Conservation (phyloP, 78 protist species). For the Neovahlkampfia damariscottae region DNA sequence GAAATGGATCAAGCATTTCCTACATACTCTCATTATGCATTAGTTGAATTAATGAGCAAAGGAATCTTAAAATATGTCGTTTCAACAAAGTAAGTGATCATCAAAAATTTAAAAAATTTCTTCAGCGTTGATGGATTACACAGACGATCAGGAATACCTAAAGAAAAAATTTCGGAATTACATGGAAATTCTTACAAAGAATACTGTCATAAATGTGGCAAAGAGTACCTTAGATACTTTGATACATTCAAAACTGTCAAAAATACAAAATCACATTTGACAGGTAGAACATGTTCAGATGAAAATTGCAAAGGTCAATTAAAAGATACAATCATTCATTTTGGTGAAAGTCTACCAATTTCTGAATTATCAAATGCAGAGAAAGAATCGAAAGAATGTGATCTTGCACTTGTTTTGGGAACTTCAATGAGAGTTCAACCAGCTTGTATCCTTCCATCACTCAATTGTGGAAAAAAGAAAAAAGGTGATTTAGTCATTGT, state of each 20-base stretch:
- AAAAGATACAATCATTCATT: constrained; percentile 7
- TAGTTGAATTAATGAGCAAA: neutral
- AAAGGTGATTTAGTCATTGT: no score
- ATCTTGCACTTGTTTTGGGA: constrained; percentile 1
- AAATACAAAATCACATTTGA: neutral
- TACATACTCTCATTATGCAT: neutral
- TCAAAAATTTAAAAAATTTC: no score
- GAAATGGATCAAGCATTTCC: no score
- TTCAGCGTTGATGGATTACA: neutral
- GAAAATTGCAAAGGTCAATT: neutral
- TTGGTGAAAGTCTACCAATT: constrained; percentile 7
- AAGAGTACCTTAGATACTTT: neutral
- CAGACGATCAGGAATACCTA: neutral
- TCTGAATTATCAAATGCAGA: neutral
- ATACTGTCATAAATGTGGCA: neutral
- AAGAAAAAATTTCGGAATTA: neutral
- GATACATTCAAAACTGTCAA: neutral
- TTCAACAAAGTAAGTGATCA: neutral
- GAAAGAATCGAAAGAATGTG: neutral
- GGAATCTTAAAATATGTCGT: neutral
- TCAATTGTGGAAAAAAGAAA: no score
- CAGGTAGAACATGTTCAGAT: neutral
- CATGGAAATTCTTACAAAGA: neutral
- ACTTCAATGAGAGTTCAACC: neutral
- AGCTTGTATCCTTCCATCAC: neutral